Percentiles rank a stretch among this genome's conserved stretches.
These are phyloP conservation scores for Aspergillus sp. DNA, from an alignment of 2,329 filamentous ascomycete genomes.

Conservation along the genomic window DNA sequence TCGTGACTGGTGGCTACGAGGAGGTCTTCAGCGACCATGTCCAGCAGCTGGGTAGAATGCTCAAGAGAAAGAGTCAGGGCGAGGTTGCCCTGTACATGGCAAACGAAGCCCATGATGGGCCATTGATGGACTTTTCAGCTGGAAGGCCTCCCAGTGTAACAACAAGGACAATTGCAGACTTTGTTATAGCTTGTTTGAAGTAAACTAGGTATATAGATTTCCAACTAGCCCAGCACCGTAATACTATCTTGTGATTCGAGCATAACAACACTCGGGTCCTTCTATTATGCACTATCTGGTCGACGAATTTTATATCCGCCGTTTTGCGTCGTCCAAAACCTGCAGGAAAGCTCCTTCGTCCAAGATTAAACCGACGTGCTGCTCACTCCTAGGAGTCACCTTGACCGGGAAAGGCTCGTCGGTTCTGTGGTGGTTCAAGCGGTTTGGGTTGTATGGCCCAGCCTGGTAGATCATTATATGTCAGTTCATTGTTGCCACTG, in stretches of 20 bases:
- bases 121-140: conserved; percentile 23
- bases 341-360: neutral
- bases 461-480: conserved; percentile 8
- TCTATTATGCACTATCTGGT: neutral
- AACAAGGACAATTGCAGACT: neutral
- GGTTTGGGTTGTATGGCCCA: conserved; percentile 16
- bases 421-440: conserved; percentile 22
- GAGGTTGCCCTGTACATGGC: conserved; percentile 14
- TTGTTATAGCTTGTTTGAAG: neutral
- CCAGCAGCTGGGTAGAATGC: conserved; percentile 9
- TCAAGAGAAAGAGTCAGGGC: conserved; percentile 1
- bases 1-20: conserved; percentile 21
- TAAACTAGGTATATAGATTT: too few species aligned
- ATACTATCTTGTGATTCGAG: too few species aligned
- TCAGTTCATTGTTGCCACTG: neutral
- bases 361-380: neutral
- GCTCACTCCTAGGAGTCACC: conserved; percentile 12
- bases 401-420: conserved; percentile 30
- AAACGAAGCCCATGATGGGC: conserved; percentile 23
- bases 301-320: neutral
- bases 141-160: neutral
- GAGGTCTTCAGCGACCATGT: conserved; percentile 25
- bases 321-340: neutral
- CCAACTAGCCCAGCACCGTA: neutral
- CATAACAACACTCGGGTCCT: too few species aligned